These are phyloP conservation scores for Dactylonectria estremocensis DNA, from an alignment of 2,329 filamentous ascomycete genomes.

Conservation along the genomic window DNA sequence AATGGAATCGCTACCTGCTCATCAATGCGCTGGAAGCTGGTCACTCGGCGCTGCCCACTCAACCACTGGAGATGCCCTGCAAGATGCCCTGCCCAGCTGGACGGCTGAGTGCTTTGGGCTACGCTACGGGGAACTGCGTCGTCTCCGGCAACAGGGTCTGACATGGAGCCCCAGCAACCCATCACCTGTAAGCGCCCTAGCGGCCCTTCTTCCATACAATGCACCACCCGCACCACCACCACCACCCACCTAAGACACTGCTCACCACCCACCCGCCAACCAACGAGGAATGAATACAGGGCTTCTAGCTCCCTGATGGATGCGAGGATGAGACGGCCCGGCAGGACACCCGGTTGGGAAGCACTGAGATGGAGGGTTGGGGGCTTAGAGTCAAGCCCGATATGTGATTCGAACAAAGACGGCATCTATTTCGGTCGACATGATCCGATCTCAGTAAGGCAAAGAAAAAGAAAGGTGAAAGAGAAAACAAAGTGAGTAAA, in stretches of 20 bases:
- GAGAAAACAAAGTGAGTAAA: background rate
- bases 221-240: conserved; percentile 23
- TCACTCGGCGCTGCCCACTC: background rate
- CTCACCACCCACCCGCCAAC: conserved; percentile 17
- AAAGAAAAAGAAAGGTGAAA: background rate
- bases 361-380: background rate
- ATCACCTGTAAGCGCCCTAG: conserved; percentile 22
- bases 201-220: conserved; percentile 24
- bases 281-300: conserved; percentile 5
- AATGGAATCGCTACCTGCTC: no score
- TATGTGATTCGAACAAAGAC: background rate
- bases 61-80: background rate
- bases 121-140: conserved; percentile 2
- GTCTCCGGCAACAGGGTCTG: conserved; percentile 9
- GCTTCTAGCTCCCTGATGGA: background rate
- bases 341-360: conserved; percentile 13
- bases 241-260: background rate
- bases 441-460: conserved; percentile 3
- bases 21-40: conserved; percentile 24
- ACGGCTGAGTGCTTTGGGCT: conserved; percentile 6
- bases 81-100: conserved; percentile 8
- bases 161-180: conserved; percentile 3
- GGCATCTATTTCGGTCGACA: conserved; percentile 8
- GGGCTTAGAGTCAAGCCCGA: background rate
- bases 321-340: conserved; percentile 21